Conservation (phyloP, 768 basidiomycete genomes). For the Kwoniella heveanensis region DNA sequence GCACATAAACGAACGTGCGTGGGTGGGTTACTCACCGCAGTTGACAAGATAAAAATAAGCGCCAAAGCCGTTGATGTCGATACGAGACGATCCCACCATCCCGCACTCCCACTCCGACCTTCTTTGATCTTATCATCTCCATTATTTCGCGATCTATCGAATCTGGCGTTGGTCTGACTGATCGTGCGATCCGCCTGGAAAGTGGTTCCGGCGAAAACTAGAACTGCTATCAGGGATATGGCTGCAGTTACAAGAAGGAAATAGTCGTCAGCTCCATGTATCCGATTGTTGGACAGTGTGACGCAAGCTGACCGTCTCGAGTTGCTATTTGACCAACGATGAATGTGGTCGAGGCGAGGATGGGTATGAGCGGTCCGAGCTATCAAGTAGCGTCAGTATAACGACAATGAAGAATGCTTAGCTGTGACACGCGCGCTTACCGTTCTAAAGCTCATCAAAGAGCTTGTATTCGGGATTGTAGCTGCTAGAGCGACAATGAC, state of each 20-base stretch:
- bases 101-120: not conserved
- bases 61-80: constrained; percentile 8
- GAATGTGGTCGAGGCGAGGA: constrained; percentile 4
- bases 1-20: constrained; percentile 16
- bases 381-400: not conserved
- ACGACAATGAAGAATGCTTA: not conserved
- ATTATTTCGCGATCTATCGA: not conserved
- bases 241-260: too few species aligned
- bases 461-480: not conserved
- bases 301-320: constrained; percentile 13
- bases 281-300: too few species aligned
- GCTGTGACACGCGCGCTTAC: not conserved
- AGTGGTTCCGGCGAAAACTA: constrained; percentile 13
- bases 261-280: not conserved
- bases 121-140: constrained; percentile 13
- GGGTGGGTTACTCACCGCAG: constrained; percentile 11
- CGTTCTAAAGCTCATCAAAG: not conserved
- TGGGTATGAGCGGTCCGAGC: constrained; percentile 9
- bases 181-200: constrained; percentile 8
- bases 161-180: not conserved
- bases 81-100: constrained; percentile 4
- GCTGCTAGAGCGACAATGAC: not conserved
- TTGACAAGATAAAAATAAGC: constrained; percentile 8
- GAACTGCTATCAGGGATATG: not conserved
- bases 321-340: constrained; percentile 14